Base-by-base conservation (phyloP, 2,329 filamentous ascomycete species). In the Ceratocystis huliohia region DNA sequence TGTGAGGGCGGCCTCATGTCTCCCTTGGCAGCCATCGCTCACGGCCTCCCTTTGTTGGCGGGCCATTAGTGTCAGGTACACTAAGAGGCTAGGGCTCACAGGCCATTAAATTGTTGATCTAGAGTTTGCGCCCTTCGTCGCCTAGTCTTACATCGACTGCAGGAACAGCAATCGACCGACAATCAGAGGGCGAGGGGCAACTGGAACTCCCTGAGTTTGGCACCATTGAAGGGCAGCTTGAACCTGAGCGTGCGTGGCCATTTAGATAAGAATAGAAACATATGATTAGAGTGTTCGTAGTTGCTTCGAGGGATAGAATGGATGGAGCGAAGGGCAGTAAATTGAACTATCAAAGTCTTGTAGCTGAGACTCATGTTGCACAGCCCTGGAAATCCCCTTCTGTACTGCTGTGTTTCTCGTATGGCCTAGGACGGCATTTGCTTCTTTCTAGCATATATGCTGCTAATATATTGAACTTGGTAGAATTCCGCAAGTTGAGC, bases 171-270 rank as follows among this genome's bases (percentile, higher is more conserved):
- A 4, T 25, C 10, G 48, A 50, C 37, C 8, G 37, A 13, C 37
- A 41, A 1, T 13, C 48, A 13, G 28, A 59, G 28, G 53, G 53
- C 15, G n/a, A 5, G 28, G 15, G 28, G 13, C 5, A 7, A 33
- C 28, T 59, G 53, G 53, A 59, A 59, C 53, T 59, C 53, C 53
- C 53, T 37, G 17, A 33, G 17, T n/a, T n/a, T 59, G 53, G 8
- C 3, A 2, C n/a, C 28, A 59, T 25, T 59, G 25, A 30, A 10
- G 5, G 22, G 30, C 22, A 57, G n/a, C 8, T 17, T 37, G 28
- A 10, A 59, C 25, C 22, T 28, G 10, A 33, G 22, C 25, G 6
- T 15, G 53, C 5, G 10, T 5, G 13, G 2, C 15, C 33, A 17
- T 1, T 22, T 57, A 2, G 5, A 57, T 1, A 33, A 17, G 1